phyloP scores from a whole-genome alignment of 805 yeast genomes.

The Pichia sporocuriosa region DNA sequence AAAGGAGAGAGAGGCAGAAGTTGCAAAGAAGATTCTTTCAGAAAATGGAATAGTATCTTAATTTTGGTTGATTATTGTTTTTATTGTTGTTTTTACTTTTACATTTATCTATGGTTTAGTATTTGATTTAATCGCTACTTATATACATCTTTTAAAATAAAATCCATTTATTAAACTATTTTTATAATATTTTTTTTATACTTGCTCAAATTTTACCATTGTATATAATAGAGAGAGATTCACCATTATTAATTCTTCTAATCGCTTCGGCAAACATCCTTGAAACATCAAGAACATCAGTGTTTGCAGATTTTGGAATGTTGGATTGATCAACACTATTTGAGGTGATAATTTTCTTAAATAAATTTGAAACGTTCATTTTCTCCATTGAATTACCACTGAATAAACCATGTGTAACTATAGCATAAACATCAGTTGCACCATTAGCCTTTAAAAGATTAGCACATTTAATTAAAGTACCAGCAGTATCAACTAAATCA shows the following conservation, averaged over 20 bases:
- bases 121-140: no score
- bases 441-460: conserved; percentile 88
- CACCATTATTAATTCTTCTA: conserved; percentile 95
- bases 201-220: no score
- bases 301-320: conserved; percentile 43
- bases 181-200: no score
- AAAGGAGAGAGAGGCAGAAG: conserved; percentile 8
- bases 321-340: conserved; percentile 85
- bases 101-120: no score
- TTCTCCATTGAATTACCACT: conserved; percentile 84
- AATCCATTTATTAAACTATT: no score
- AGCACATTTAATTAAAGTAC: conserved; percentile 89
- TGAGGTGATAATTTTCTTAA: conserved; percentile 83
- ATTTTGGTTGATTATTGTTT: no score
- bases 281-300: conserved; percentile 79
- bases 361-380: conserved; percentile 49
- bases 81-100: no score
- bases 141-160: no score
- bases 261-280: conserved; percentile 90
- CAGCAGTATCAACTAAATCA: conserved; percentile 90
- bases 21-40: conserved; percentile 7
- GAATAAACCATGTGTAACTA: conserved; percentile 89
- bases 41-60: no score
- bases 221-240: conserved; percentile 86
- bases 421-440: conserved; percentile 75